These are phyloP conservation scores for Breviolum minutum DNA, from an alignment of 73 alveolate genomes.

Conservation along the genomic window DNA sequence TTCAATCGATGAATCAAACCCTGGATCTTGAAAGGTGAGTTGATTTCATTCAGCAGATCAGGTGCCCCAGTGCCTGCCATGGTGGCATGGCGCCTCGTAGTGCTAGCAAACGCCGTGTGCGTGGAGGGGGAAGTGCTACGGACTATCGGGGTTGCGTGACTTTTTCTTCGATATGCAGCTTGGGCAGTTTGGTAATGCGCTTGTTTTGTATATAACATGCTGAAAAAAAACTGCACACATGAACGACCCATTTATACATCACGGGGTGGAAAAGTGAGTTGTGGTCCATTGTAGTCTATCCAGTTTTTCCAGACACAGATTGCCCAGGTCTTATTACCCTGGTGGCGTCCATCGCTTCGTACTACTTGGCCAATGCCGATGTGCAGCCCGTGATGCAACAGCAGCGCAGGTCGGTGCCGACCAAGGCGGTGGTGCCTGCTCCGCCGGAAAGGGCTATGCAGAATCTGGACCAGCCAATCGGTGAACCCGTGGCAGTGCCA, in stretches of 20 bases:
- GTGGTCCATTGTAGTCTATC: too few species aligned
- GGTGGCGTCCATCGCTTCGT: slow-evolving; percentile 37
- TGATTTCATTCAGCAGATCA: too few species aligned
- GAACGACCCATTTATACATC: too few species aligned
- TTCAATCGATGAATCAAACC: too few species aligned
- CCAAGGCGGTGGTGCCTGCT: not conserved
- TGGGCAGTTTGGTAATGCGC: not conserved
- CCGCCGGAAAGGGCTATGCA: not conserved
- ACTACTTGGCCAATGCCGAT: not conserved
- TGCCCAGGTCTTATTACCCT: not conserved
- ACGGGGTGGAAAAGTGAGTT: too few species aligned
- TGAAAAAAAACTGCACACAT: too few species aligned
- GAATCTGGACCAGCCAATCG: too few species aligned
- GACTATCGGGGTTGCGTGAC: slow-evolving; percentile 32
- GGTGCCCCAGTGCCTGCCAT: not conserved
- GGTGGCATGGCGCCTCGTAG: not conserved
- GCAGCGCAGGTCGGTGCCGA: not conserved
- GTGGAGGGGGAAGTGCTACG: not conserved
- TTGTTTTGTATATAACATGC: too few species aligned
- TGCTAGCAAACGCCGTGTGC: not conserved
- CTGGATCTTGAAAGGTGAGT: too few species aligned
- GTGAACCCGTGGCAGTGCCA: not conserved
- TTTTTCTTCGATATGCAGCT: not conserved
- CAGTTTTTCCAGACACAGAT: too few species aligned
- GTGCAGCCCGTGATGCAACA: slow-evolving; percentile 1